phyloP scores from a whole-genome alignment of 1,284 basidiomycete species.

The Ustilago hordei region DNA sequence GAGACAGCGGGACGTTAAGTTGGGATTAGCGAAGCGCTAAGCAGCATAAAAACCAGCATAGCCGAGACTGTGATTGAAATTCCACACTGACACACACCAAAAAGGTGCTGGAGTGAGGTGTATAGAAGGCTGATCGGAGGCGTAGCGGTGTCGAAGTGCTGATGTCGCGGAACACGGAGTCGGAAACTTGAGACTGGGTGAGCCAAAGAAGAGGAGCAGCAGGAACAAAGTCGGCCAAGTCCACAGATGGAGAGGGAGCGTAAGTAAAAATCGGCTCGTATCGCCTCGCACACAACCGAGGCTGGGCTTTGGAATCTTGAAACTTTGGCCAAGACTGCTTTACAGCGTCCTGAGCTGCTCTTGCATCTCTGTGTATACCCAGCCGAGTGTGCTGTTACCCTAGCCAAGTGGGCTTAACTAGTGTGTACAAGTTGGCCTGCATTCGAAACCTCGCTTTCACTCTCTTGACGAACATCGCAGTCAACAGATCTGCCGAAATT shows the following conservation, averaged over 20 bases:
- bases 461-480: background rate
- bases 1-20: constrained; percentile 8
- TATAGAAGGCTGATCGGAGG: background rate
- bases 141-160: constrained; percentile 3
- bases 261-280: background rate
- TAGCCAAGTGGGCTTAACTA: too few species aligned
- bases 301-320: constrained; percentile 3
- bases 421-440: background rate
- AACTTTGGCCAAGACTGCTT: constrained; percentile 2
- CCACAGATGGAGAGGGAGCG: background rate
- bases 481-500: background rate
- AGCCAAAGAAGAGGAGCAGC: background rate
- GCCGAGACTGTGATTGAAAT: constrained; percentile 12
- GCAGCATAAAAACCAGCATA: constrained; percentile 1
- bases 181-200: background rate
- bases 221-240: background rate
- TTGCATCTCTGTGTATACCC: background rate
- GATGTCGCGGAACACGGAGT: constrained; percentile 5
- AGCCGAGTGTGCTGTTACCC: background rate
- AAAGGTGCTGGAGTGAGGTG: background rate
- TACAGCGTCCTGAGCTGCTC: background rate
- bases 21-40: constrained; percentile 8
- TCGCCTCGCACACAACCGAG: constrained; percentile 3
- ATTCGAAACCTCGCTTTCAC: background rate
- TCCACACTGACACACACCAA: background rate